Conservation (phyloP, 2,329 filamentous ascomycete genomes). For the Pseudogymnoascus sp. region DNA sequence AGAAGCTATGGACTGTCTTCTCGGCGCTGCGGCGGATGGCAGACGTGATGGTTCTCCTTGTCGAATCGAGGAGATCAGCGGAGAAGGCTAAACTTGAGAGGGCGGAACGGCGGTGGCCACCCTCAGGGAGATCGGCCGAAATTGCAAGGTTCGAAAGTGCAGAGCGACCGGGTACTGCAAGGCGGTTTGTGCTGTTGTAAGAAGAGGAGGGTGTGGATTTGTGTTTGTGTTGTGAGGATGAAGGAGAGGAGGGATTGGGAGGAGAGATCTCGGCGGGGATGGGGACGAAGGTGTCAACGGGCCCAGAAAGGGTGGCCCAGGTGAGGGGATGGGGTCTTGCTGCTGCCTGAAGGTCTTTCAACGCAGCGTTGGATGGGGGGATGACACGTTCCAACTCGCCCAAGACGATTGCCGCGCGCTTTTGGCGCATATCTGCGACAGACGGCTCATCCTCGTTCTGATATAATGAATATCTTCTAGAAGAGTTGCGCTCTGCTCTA, state of each 20-base stretch:
- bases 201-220: not conserved
- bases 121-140: no score
- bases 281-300: not conserved
- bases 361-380: not conserved
- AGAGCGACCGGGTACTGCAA: not conserved
- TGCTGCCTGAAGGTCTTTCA: not conserved
- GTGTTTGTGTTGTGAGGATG: not conserved
- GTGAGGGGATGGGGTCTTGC: not conserved
- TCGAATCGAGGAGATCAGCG: not conserved
- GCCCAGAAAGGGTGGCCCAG: not conserved
- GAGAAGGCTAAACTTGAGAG: not conserved
- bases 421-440: not conserved
- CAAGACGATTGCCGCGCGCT: not conserved
- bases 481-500: not conserved
- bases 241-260: not conserved
- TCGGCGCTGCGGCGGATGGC: not conserved
- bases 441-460: not conserved
- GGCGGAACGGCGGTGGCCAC: not conserved
- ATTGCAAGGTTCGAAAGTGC: not conserved
- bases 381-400: constrained; percentile 1
- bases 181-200: not conserved
- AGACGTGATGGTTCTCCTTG: not conserved
- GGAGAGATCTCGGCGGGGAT: not conserved
- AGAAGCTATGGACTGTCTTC: not conserved
- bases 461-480: not conserved